Base-by-base conservation (phyloP, 345 rosid species). In the Linum lewisii region DNA sequence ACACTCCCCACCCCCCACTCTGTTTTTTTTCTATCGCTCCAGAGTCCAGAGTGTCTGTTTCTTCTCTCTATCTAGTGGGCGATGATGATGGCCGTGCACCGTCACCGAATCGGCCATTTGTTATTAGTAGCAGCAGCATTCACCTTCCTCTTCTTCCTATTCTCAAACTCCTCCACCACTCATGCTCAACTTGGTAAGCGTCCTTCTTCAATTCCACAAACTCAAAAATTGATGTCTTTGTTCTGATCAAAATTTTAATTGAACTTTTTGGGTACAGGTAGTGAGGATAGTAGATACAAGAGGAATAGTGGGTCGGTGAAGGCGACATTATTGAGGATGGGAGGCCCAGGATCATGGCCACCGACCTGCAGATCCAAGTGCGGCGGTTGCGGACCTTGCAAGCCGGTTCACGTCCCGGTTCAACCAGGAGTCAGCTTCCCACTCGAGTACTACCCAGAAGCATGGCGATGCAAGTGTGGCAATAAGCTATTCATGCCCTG, bases 401-500 rank as follows among this genome's bases (percentile, higher is more conserved):
- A 68, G 51, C 79, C 96, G 62, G 97, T 89, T 71, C 99, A 85
- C 61, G 96, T 93, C 54, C 83, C 99, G 59, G 74, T 93, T 65
- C 90, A 84, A 58, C 95, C 90, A 2, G 91, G 96, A 44, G 57
- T 79, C 15, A 79, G 77, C 57, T 51, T 72, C 60, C 95, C 96
- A 50, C 67, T 78, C 24, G 97, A 93, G 81, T 93, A 93, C 71
- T 89, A 89, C 66, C 97, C 99, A 16, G 99, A 93, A 78, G 97
- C 99, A 51, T 89, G 99, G 99, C 86, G 99, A 13, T 93, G 99
- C 79, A 83, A 87, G 79, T 89, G 99, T 63, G 91, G 91, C 38
- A 75, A 77, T 74, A 79, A 78, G 78, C 77, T 89, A 42, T 93
- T 78, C 73, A 76, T 85, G 86, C 97, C 97, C 49, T 93, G 66